Percentiles rank a stretch among this genome's conserved stretches.
phyloP scores from a whole-genome alignment of 2,329 filamentous ascomycete species.

The Ophiostoma tasmaniense region DNA sequence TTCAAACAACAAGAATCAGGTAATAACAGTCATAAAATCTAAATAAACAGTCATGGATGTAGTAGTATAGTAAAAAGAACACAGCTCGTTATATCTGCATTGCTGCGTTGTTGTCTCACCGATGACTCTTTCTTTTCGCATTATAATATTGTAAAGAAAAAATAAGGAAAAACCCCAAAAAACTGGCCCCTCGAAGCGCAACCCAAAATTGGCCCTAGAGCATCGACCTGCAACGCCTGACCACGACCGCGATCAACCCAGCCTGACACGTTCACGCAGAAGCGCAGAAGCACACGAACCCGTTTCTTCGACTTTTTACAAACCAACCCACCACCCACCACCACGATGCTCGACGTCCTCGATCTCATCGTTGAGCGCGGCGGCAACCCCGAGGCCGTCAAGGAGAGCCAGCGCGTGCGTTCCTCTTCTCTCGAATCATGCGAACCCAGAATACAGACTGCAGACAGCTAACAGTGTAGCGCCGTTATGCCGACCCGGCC shows the following conservation, averaged over 20 bases:
- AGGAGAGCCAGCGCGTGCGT: conserved; percentile 66
- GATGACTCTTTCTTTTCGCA: not conserved
- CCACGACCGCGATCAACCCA: not conserved
- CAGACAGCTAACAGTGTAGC: conserved; percentile 25
- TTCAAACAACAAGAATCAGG: not conserved
- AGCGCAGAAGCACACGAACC: not conserved
- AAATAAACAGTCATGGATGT: not conserved
- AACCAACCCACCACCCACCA: not conserved
- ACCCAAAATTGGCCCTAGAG: not conserved
- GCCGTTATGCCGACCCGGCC: conserved; percentile 70
- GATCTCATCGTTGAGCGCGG: conserved; percentile 81
- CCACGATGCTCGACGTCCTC: conserved; percentile 46
- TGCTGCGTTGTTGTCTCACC: not conserved
- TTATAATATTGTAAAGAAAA: conserved; percentile 2
- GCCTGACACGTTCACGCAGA: not conserved
- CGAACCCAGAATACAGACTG: not conserved
- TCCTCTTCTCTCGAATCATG: not conserved
- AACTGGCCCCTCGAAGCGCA: conserved; percentile 4
- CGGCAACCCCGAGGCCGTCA: conserved; percentile 83
- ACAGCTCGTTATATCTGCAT: not conserved
- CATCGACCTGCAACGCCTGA: not conserved
- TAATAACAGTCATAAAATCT: not conserved
- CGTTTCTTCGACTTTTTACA: not conserved
- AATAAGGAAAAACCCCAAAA: not conserved
- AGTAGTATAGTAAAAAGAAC: not conserved